Conservation (phyloP, 148 eudicot species). For the Diospyros lotus region DNA sequence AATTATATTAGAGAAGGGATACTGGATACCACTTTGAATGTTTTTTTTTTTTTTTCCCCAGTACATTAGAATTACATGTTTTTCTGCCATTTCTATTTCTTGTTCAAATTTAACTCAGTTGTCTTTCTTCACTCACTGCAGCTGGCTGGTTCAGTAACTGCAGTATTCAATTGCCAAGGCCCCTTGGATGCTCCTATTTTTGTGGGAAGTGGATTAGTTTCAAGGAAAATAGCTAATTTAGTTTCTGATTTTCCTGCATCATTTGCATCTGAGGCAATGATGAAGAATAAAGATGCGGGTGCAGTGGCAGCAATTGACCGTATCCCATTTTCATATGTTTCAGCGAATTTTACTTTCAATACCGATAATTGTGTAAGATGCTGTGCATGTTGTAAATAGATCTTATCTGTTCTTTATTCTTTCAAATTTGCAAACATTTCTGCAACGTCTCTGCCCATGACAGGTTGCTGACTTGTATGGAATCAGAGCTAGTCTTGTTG, state of each 20-base stretch:
- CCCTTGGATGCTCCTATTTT: constrained; percentile 96
- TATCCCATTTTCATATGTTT: constrained; percentile 78
- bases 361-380: constrained; percentile 91
- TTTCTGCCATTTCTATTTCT: background rate
- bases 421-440: background rate
- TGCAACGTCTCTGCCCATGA: constrained; percentile 11
- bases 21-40: background rate
- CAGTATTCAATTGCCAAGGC: constrained; percentile 97
- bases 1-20: background rate
- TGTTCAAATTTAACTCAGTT: background rate
- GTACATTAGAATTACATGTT: no score
- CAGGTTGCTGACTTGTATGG: constrained; percentile 99
- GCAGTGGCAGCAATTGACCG: constrained; percentile 95
- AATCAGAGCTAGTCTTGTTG: constrained; percentile 88
- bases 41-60: no score
- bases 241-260: constrained; percentile 54
- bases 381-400: background rate
- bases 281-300: constrained; percentile 89
- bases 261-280: constrained; percentile 77
- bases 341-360: constrained; percentile 96
- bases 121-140: constrained; percentile 28
- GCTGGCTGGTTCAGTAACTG: constrained; percentile 93
- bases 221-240: constrained; percentile 67
- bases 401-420: background rate
- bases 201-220: constrained; percentile 95